Evolutionary conservation across 768 basidiomycete species (phyloP).

Genomic region (Cystofilobasidium capitatum): DNA sequence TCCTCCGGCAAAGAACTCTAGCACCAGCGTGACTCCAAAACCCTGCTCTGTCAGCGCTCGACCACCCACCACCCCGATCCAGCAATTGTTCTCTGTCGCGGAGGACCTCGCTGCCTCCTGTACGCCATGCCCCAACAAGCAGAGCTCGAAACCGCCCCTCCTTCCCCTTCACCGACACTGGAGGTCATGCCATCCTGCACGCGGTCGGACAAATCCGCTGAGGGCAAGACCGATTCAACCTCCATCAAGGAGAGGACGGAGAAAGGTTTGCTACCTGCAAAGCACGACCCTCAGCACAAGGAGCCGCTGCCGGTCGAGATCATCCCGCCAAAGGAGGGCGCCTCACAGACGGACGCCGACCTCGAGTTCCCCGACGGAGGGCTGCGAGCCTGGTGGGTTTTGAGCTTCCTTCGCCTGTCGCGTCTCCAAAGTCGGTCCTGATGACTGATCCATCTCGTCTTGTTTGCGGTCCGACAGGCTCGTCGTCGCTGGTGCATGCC

Average conservation of each 20-base stretch:
- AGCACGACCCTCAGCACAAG: background rate
- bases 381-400: background rate
- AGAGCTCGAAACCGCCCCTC: too few relatives aligned
- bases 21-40: too few relatives aligned
- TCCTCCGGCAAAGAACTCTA: too few relatives aligned
- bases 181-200: too few relatives aligned
- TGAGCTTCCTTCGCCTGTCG: background rate
- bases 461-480: background rate
- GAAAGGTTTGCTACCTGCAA: background rate
- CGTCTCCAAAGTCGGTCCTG: background rate
- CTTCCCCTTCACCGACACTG: too few relatives aligned
- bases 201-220: too few relatives aligned
- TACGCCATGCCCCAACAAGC: too few relatives aligned
- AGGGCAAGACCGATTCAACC: too few relatives aligned
- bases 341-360: background rate
- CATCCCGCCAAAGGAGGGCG: background rate
- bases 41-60: too few relatives aligned
- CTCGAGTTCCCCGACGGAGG: conserved; percentile 11
- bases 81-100: too few relatives aligned
- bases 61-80: too few relatives aligned
- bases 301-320: background rate
- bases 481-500: background rate
- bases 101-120: too few relatives aligned
- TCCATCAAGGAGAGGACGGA: background rate
- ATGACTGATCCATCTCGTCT: background rate